Evolutionary conservation across 225 moss, liverwort and hornwort genomes (phyloP), one percentile per base, ranked within the genome.

Genomic region (Polytrichum commune): DNA sequence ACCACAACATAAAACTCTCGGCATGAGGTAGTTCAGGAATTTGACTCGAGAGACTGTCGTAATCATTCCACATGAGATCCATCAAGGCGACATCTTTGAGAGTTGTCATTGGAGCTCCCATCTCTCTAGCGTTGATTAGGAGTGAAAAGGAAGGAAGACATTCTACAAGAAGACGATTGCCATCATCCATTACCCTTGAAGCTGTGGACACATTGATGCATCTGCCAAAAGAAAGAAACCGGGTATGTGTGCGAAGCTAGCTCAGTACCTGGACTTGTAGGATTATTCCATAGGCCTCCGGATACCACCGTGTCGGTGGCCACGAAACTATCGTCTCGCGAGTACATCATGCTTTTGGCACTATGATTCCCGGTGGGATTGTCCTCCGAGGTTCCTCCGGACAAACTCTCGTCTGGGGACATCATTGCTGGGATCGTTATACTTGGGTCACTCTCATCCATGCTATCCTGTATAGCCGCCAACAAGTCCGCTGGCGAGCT

Each of bases 401-500:
- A 67, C 72, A 77, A 72, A 29, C 68, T 78, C 23, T 76, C 76
- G 4, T 76, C 76, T 1, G 75, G 66, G 29, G 82, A 76, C 67
- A 80, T 28, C 66, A 74, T 84, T 58, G 72, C 73, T 7, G 77
- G 87, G 64, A 74, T 74, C 53, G 63, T 76, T 69, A 74, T 74
- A 66, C 63, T 29, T 20, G 81, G 70, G 54, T 62, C 61, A 56
- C 60, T 75, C 54, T 77, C 81, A 35, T 81, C 87, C 72, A 81
- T 60, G 30, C 25, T 74, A 65, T 87, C 84, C 71, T 84, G 87
- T 53, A 87, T 74, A 67, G 81, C 72, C 19, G 76, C 76, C 69
- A 87, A 72, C 76, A 81, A 81, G 69, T 87, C 84, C 18, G 76
- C 81, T 25, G 87, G 81, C 32, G 76, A 76, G 76, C 81, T 87